Evolutionary conservation across 768 basidiomycete genomes (phyloP), one percentile per base, ranked within the genome.

Genomic region (Ramaria sp.): DNA sequence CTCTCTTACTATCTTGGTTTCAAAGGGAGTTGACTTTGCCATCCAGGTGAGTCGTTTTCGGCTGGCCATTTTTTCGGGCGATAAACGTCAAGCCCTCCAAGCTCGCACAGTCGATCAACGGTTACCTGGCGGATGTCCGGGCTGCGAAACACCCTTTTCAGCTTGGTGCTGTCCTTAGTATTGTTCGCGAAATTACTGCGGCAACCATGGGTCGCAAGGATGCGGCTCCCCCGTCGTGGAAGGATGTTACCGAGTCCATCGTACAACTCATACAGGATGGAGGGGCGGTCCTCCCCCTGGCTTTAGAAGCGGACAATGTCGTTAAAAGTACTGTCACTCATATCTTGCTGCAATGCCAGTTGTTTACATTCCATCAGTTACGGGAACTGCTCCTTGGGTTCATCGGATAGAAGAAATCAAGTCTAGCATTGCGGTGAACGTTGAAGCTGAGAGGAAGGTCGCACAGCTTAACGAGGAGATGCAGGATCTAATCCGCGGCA

Each of bases 391-490:
- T 1, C 95, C 96, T 2, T 98, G 95, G 95, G 72, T 90, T 2
- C 70, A 78, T 0, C 78, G 95, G 20, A 77, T 95, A 8, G 78
- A 80, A 12, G 83, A 91, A 61, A 82, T 99, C 69, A 89, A 89
- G 65, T 78, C 87, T 0, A 82, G 75, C 47, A 78, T 85, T 1
- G 87, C 90, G 0, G 76, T 88, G 69, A 97, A 96, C 61, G 75
- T 91, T 22, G 95, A 96, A 63, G 93, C 94, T 0, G 95, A 97
- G 64, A 80, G 87, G 45, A 88, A 89, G 67, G 83, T 92, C 6
- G 71, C 78, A 2, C 84, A 88, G 57, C 76, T 96, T 22, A 87
- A 83, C 58, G 94, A 96, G 58, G 91, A 98, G 67, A 79, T 96
- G 60, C 87, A 91, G 62, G 85, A 85, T 7, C 80, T 98, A 38